A percentile compares a stretch with the other conserved stretches of the same genome.
phyloP scores from a whole-genome alignment of 768 basidiomycete species.

The Mycena polygramma region DNA sequence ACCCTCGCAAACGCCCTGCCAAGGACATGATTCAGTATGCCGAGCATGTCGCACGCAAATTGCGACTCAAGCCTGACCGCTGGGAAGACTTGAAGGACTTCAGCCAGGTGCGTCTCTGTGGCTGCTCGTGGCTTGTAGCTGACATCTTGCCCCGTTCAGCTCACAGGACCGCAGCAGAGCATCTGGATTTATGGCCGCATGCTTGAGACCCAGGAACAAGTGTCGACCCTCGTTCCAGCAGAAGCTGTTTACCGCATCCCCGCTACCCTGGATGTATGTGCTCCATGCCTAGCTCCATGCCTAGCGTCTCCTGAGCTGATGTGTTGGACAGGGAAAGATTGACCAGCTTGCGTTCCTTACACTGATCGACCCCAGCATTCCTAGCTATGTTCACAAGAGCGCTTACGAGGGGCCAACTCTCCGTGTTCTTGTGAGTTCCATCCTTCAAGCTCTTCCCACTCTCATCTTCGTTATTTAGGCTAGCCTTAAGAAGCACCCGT shows the following conservation, averaged over 20 bases:
- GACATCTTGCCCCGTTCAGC: too few species aligned
- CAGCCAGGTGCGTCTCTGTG: too few species aligned
- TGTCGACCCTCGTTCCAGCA: not conserved
- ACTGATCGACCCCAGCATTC: not conserved
- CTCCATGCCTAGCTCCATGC: too few species aligned
- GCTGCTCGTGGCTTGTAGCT: too few species aligned
- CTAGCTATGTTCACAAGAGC: not conserved
- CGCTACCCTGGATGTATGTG: not conserved
- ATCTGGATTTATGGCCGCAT: conserved; percentile 1
- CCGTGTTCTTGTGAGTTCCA: not conserved
- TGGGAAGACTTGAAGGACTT: too few species aligned
- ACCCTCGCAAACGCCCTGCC: too few species aligned
- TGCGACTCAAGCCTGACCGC: too few species aligned
- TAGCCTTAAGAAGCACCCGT: conserved; percentile 6
- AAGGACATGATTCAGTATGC: too few species aligned
- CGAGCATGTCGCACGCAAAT: too few species aligned
- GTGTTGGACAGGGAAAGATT: not conserved
- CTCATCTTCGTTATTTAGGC: not conserved
- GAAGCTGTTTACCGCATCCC: conserved; percentile 6
- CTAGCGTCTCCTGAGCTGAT: too few species aligned
- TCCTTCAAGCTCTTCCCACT: not conserved
- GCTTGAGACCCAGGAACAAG: not conserved
- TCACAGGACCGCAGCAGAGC: conserved; percentile 10
- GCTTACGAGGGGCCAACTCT: not conserved
- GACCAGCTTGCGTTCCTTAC: not conserved